Evolutionary conservation across 768 basidiomycete genomes (phyloP).

Genomic region (Termitomyces sp.): DNA sequence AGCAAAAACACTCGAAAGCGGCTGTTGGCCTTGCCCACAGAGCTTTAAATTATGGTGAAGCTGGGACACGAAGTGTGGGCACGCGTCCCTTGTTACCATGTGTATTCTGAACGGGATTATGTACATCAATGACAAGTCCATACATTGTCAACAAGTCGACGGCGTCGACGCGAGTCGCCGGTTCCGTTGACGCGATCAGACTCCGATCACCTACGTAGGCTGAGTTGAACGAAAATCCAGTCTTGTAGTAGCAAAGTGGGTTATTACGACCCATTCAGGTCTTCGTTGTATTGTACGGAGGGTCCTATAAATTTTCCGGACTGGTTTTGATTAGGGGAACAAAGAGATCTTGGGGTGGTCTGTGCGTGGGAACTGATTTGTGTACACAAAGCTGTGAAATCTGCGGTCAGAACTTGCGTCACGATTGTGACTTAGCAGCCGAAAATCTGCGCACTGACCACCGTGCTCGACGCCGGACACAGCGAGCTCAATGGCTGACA

Average conservation of each 20-base stretch:
- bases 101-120: background rate
- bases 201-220: background rate
- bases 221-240: background rate
- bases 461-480: constrained; percentile 28
- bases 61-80: background rate
- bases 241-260: background rate
- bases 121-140: background rate
- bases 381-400: constrained; percentile 23
- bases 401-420: constrained; percentile 32
- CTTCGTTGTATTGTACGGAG: background rate
- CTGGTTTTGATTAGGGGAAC: background rate
- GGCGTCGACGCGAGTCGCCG: background rate
- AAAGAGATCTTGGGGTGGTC: constrained; percentile 25
- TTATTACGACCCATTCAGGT: background rate
- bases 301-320: background rate
- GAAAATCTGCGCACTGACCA: constrained; percentile 44
- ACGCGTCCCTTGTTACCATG: background rate
- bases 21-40: background rate
- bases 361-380: constrained; percentile 41
- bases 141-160: background rate
- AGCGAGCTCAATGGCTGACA: constrained; percentile 21
- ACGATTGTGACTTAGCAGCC: constrained; percentile 27
- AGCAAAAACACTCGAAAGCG: background rate
- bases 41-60: background rate
- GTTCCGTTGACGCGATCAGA: constrained; percentile 7